Evolutionary conservation across 1,284 basidiomycete species (phyloP).

Genomic region (Ustilago xerochloae): DNA sequence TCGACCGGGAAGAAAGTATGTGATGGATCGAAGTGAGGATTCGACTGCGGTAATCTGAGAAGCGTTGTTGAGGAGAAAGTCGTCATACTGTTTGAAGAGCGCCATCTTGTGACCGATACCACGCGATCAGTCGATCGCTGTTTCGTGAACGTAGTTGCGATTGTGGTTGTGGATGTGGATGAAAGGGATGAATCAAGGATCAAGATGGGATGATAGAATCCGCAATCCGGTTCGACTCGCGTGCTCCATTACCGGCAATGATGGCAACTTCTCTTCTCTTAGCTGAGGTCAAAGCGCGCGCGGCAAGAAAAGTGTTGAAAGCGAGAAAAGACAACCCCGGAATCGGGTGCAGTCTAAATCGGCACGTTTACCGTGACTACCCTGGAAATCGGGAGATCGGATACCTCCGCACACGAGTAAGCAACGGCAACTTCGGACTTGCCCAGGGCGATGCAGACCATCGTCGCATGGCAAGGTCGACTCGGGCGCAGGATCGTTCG

Average conservation of each 20-base stretch:
- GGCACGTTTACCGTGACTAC: not conserved
- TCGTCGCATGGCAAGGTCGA: too few relatives aligned
- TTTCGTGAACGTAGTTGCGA: not conserved
- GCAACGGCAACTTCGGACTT: too few relatives aligned
- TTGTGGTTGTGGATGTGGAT: not conserved
- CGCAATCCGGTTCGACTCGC: constrained; percentile 7
- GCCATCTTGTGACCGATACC: constrained; percentile 32
- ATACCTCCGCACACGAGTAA: too few relatives aligned
- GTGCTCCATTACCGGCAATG: constrained; percentile 13
- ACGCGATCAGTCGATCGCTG: not conserved
- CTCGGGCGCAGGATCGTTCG: too few relatives aligned
- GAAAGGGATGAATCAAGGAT: not conserved
- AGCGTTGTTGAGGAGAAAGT: constrained; percentile 63
- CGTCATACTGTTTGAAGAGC: constrained; percentile 61
- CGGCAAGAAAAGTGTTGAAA: not conserved
- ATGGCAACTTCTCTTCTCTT: not conserved
- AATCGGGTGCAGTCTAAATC: not conserved
- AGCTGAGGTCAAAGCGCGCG: constrained; percentile 2
- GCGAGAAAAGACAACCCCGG: not conserved
- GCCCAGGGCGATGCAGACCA: too few relatives aligned
- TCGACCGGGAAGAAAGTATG: constrained; percentile 92
- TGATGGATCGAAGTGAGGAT: constrained; percentile 85
- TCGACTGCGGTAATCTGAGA: constrained; percentile 80
- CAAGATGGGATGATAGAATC: not conserved
- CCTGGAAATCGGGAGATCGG: not conserved